phyloP scores from a whole-genome alignment of 371 early-diverging fungal genomes.

The Mortierella polycephala region DNA sequence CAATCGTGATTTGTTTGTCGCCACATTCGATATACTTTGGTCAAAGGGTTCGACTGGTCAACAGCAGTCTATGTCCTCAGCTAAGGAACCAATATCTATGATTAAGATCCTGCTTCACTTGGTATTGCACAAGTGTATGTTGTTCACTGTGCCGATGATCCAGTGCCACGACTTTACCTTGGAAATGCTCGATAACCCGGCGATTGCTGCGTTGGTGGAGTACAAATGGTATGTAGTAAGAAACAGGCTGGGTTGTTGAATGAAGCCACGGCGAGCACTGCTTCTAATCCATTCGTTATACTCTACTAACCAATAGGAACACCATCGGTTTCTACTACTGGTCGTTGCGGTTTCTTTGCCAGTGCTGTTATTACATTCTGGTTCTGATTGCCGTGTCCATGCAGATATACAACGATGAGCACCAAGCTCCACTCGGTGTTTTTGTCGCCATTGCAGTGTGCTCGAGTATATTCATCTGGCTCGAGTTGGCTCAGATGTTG shows the following conservation, averaged over 20 bases:
- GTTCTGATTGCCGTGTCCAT: conserved; percentile 4
- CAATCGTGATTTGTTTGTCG: conserved; percentile 10
- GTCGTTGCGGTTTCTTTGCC: conserved; percentile 16
- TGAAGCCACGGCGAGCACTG: neutral
- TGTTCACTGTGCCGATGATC: neutral
- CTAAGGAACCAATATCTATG: neutral
- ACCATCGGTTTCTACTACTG: conserved; percentile 13
- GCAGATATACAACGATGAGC: conserved; percentile 8
- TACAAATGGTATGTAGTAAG: conserved; percentile 21
- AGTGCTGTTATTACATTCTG: conserved; percentile 12
- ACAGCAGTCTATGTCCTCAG: no score
- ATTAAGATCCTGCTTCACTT: neutral
- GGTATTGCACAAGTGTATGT: neutral
- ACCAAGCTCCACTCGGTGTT: neutral
- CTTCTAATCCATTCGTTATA: neutral
- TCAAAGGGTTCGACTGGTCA: no score
- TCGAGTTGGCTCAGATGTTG: conserved; percentile 1
- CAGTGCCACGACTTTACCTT: conserved; percentile 6
- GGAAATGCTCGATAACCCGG: conserved; percentile 19
- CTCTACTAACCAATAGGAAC: neutral
- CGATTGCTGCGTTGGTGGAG: conserved; percentile 16
- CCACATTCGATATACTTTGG: conserved; percentile 14
- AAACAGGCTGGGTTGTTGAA: neutral
- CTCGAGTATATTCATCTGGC: conserved; percentile 13
- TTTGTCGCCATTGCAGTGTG: conserved; percentile 7